Evolutionary conservation across 2,329 filamentous ascomycete species (phyloP).

Genomic region (Decorospora gaudefroyi): DNA sequence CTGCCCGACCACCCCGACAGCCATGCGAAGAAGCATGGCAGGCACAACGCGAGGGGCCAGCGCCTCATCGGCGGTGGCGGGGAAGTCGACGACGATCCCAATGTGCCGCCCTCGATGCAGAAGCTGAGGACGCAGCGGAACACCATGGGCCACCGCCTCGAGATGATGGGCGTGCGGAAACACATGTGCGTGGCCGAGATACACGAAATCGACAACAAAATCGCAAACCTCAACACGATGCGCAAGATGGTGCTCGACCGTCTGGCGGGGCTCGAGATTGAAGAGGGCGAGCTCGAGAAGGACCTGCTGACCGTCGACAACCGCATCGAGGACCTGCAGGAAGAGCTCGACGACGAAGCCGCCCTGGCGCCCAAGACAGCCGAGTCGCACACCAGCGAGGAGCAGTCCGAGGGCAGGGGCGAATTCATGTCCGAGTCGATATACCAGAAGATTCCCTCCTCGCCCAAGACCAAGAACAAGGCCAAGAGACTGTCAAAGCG

Average conservation of each 20-base stretch:
- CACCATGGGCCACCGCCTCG: slow-evolving; percentile 78
- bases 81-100: slow-evolving; percentile 58
- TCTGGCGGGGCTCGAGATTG: slow-evolving; percentile 82
- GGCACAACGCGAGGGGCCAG: slow-evolving; percentile 73
- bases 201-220: slow-evolving; percentile 94
- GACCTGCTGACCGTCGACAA: slow-evolving; percentile 69
- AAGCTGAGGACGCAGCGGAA: slow-evolving; percentile 81
- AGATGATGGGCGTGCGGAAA: slow-evolving; percentile 90
- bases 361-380: slow-evolving; percentile 52
- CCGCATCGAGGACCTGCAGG: slow-evolving; percentile 65
- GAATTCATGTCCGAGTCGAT: slow-evolving; percentile 98
- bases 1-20: slow-evolving; percentile 68
- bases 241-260: slow-evolving; percentile 88
- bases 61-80: slow-evolving; percentile 71
- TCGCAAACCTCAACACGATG: slow-evolving; percentile 90
- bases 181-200: slow-evolving; percentile 98
- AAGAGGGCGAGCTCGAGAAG: slow-evolving; percentile 87
- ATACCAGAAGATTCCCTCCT: slow-evolving; percentile 82
- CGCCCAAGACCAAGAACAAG: slow-evolving; percentile 55
- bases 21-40: slow-evolving; percentile 63
- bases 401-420: slow-evolving; percentile 58
- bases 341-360: slow-evolving; percentile 60
- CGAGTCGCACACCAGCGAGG: slow-evolving; percentile 50
- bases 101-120: slow-evolving; percentile 68
- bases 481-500: slow-evolving; percentile 63